Conservation (phyloP, 495 filamentous ascomycete genomes). For the Penicillium manginii region DNA sequence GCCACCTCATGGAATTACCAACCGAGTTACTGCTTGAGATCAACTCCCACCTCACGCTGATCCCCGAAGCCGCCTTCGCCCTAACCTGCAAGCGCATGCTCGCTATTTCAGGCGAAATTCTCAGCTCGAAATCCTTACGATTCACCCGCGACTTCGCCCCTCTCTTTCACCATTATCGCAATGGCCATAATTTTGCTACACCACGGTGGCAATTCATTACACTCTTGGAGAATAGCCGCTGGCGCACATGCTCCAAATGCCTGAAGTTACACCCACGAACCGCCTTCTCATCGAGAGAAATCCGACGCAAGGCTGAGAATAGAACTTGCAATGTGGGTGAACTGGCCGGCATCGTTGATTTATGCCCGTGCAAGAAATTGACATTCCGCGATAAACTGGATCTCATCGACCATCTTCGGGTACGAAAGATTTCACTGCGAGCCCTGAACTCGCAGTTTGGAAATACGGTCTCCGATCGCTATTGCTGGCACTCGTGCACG, state of each 20-base stretch:
- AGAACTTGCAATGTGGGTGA: constrained; percentile 46
- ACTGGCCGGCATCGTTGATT: constrained; percentile 46
- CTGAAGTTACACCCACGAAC: constrained; percentile 48
- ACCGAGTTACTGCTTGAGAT: constrained; percentile 50
- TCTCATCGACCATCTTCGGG: constrained; percentile 38
- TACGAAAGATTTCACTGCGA: constrained; percentile 35
- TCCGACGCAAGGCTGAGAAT: constrained; percentile 40
- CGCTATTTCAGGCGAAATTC: constrained; percentile 39
- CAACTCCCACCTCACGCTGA: constrained; percentile 40
- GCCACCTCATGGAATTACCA: constrained; percentile 47
- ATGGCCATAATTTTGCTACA: constrained; percentile 44
- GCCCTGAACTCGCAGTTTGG: constrained; percentile 39
- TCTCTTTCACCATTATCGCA: constrained; percentile 50
- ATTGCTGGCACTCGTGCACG: constrained; percentile 52
- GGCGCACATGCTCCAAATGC: constrained; percentile 49
- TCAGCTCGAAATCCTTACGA: constrained; percentile 41
- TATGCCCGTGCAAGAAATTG: constrained; percentile 53
- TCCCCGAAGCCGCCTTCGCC: constrained; percentile 47
- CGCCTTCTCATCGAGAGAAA: constrained; percentile 40
- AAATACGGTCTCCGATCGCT: constrained; percentile 34
- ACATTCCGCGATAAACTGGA: constrained; percentile 49
- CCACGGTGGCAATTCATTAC: constrained; percentile 48
- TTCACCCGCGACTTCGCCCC: constrained; percentile 52
- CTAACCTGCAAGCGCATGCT: constrained; percentile 50
- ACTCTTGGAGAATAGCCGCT: constrained; percentile 42